Base-by-base conservation (phyloP, 2,329 filamentous ascomycete genomes). In the Phaeomoniella chlamydospora region DNA sequence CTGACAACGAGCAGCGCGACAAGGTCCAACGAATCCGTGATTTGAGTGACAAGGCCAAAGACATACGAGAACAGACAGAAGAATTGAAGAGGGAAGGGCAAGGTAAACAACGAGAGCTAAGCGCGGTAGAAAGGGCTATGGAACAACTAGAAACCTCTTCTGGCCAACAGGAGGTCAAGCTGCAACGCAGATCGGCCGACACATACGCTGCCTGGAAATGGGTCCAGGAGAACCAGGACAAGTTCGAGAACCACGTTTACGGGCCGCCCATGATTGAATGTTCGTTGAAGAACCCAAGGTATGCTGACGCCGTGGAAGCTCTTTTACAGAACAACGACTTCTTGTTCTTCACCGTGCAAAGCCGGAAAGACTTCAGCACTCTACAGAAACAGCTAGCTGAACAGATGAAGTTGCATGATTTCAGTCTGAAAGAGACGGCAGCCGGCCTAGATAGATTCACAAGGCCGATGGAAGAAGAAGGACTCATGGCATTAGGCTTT, bases 201-300 rank as follows among this genome's bases (percentile, higher is more conserved):
- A 74, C 80, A 2, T 70, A 70, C 9, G 62, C 53, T 44, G 85
- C 77, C 2, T 94, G 84, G 76, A 67, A 77, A 30, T 98, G 88
- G 87, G 68, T 96, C 35, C 70, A 83, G 49, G 55, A 74, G 2
- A 75, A 98, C 51, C 69, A 68, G 40, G 52, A 68, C 37, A 56
- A 70, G 34, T 90, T 94, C 43, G 72, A 81, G 49, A 74, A 80
- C 44, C 69, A 80, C 39, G 77, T 94, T 3, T 85, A 80, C 50
- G 85, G 82, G 0, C 87, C 87, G 4, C 77, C 87, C 0, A 72
- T 90, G 49, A 63, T 94, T 18, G 79, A 72, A 39, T 94, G 86
- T 56, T 81, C 80, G 0, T 62, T 94, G 36, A 86, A 78, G 45
- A 74, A 93, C 45, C 67, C 74, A 22, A 68, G 63, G 37, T 84